Evolutionary conservation across 805 yeast species (phyloP).

Genomic region (Scheffersomyces amazonensis): DNA sequence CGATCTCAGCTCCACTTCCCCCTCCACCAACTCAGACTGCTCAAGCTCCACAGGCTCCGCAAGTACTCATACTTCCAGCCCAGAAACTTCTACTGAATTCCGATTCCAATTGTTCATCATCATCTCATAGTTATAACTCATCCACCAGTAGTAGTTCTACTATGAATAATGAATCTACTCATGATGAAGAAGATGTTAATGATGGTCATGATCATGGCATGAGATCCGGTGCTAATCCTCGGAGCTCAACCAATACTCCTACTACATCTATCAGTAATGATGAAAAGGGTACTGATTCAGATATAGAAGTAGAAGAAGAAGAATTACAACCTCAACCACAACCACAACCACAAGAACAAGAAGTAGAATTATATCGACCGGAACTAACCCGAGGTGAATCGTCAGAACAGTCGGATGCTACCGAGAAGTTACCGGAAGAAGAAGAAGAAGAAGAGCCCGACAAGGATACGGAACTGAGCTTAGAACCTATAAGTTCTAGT

Average conservation of each 20-base stretch:
- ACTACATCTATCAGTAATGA: slow-evolving; percentile 24
- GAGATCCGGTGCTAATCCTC: background rate
- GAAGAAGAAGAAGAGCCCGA: background rate
- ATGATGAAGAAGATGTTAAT: background rate
- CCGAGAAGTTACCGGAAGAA: background rate
- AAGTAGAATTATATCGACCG: background rate
- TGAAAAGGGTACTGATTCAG: background rate
- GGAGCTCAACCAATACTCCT: slow-evolving; percentile 27
- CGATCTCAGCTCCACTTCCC: no score
- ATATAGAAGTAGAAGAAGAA: background rate
- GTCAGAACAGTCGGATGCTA: background rate
- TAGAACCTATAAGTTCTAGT: no score
- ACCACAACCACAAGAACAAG: background rate
- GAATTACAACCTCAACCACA: background rate
- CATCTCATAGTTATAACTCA: slow-evolving; percentile 4
- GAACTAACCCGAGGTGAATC: no score
- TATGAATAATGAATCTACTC: no score
- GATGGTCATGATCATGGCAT: background rate
- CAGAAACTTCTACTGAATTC: slow-evolving; percentile 4
- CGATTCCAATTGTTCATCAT: slow-evolving; percentile 4
- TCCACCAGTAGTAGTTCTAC: background rate
- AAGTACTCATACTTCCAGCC: no score
- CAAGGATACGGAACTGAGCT: no score
- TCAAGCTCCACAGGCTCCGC: no score
- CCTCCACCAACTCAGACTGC: no score